These are phyloP conservation scores for Jatropha podagrica DNA, from an alignment of 441 rosid genomes.

Conservation along the genomic window DNA sequence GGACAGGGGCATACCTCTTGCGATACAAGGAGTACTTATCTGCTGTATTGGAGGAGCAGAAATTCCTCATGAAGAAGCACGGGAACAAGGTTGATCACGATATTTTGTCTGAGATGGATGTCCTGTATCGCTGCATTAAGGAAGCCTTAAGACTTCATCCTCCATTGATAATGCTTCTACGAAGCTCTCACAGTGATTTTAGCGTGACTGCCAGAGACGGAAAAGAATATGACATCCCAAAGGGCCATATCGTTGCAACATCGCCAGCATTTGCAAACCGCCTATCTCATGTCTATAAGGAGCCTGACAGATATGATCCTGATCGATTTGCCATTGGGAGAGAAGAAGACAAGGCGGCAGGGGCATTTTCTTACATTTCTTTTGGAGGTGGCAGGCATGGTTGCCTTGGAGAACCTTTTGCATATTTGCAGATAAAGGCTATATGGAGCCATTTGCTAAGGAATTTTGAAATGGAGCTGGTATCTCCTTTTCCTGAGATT, in stretches of 20 bases:
- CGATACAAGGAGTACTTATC: slow-evolving; percentile 55
- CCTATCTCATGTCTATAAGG: slow-evolving; percentile 72
- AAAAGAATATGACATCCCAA: slow-evolving; percentile 83
- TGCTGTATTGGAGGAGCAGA: slow-evolving; percentile 82
- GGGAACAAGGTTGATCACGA: slow-evolving; percentile 92
- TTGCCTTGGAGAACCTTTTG: slow-evolving; percentile 98
- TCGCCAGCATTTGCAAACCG: slow-evolving; percentile 99
- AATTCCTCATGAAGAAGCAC: slow-evolving; percentile 60
- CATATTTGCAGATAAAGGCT: slow-evolving; percentile 98
- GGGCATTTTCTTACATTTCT: slow-evolving; percentile 83
- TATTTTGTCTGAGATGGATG: slow-evolving; percentile 90
- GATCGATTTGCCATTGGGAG: slow-evolving; percentile 81
- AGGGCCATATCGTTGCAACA: slow-evolving; percentile 93
- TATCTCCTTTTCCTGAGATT: slow-evolving; percentile 93
- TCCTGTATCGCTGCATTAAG: slow-evolving; percentile 85
- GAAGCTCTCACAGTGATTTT: slow-evolving; percentile 86
- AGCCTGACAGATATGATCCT: slow-evolving; percentile 88
- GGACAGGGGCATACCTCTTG: slow-evolving; percentile 96
- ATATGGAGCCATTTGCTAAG: slow-evolving; percentile 98
- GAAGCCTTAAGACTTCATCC: slow-evolving; percentile 99
- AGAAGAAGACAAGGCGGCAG: slow-evolving; percentile 94
- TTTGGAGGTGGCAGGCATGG: slow-evolving; percentile 99
- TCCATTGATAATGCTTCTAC: slow-evolving; percentile 88
- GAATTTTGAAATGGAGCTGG: slow-evolving; percentile 84
- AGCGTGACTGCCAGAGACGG: slow-evolving; percentile 80